Conservation (phyloP, 2,329 filamentous ascomycete species). For the Biscogniauxia mediterranea region DNA sequence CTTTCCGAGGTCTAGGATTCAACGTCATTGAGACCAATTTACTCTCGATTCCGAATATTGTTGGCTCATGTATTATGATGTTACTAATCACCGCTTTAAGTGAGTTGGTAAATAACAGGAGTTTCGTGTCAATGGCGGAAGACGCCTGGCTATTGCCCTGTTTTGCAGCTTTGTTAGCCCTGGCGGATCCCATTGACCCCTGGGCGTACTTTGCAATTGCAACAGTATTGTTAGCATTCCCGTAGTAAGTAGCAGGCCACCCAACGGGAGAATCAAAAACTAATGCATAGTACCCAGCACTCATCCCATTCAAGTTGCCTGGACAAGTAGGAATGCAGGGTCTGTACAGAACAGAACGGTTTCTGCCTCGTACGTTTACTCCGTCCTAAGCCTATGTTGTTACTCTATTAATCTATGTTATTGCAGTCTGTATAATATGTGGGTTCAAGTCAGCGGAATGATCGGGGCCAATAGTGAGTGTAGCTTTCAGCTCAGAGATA, state of each 20-base stretch:
- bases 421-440: constrained; percentile 52
- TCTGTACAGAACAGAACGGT: constrained; percentile 58
- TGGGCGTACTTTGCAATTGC: constrained; percentile 52
- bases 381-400: background rate
- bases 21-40: constrained; percentile 52
- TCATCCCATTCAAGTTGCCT: constrained; percentile 58
- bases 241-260: constrained; percentile 38
- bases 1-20: constrained; percentile 25
- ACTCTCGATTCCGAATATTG: constrained; percentile 48
- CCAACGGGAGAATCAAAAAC: background rate
- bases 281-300: constrained; percentile 19
- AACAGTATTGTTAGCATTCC: constrained; percentile 48
- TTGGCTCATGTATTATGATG: constrained; percentile 48
- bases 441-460: constrained; percentile 39
- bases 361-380: constrained; percentile 33
- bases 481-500: background rate
- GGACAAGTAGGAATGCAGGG: constrained; percentile 56
- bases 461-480: constrained; percentile 37
- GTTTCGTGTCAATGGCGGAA: constrained; percentile 46
- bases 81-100: constrained; percentile 49
- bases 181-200: constrained; percentile 36
- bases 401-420: constrained; percentile 23
- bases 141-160: constrained; percentile 56
- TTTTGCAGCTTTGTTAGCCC: constrained; percentile 44
- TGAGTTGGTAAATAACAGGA: constrained; percentile 48